A percentile compares a stretch with the other conserved stretches of the same genome.
Evolutionary conservation across 345 rosid genomes (phyloP).

Genomic region (Noccaea bulbosa): DNA sequence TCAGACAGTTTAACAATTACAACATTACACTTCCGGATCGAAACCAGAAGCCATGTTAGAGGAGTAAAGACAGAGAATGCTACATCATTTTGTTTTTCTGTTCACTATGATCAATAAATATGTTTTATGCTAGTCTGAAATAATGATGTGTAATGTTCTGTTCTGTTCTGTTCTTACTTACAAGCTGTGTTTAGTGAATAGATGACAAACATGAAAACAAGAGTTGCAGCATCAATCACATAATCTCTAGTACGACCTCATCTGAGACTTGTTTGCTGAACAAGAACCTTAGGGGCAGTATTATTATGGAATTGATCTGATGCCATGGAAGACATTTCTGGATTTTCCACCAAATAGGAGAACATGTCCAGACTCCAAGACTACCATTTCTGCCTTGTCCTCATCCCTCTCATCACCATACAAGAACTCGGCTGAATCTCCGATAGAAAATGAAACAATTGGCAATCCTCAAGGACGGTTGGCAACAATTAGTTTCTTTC

Average conservation of each 20-base stretch:
- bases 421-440: constrained; percentile 75
- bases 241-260: constrained; percentile 57
- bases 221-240: too few relatives aligned
- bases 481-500: constrained; percentile 47
- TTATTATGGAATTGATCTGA: constrained; percentile 46
- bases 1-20: not conserved
- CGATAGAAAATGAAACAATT: constrained; percentile 75
- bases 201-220: too few relatives aligned
- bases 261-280: constrained; percentile 55
- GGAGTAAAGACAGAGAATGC: too few relatives aligned
- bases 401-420: constrained; percentile 56
- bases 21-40: too few relatives aligned
- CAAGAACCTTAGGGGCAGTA: constrained; percentile 58
- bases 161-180: too few relatives aligned
- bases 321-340: constrained; percentile 81
- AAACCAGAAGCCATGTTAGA: too few relatives aligned
- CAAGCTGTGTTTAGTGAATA: too few relatives aligned
- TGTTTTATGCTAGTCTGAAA: too few relatives aligned
- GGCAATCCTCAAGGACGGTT: too few relatives aligned
- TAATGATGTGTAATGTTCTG: too few relatives aligned
- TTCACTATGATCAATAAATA: too few relatives aligned
- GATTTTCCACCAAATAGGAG: constrained; percentile 75
- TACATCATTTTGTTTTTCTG: too few relatives aligned
- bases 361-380: constrained; percentile 79
- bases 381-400: constrained; percentile 48